Evolutionary conservation across 352 stramenopile genomes (phyloP), one percentile per base, ranked within the genome.

Genomic region (Plasmopara halstedii): DNA sequence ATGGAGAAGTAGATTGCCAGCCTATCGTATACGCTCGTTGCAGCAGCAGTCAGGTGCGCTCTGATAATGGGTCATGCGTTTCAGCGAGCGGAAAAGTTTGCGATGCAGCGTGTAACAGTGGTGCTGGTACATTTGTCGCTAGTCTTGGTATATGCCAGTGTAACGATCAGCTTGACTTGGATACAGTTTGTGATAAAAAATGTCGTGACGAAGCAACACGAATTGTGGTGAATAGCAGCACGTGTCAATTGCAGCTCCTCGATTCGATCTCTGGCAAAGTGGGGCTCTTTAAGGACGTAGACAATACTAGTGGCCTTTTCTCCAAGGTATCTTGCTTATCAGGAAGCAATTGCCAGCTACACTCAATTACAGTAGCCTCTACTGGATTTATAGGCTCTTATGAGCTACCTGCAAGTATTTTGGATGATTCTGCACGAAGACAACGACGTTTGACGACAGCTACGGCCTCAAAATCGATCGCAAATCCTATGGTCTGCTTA

Each of bases 11-110:
- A 2, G 85, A 96, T 47, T 97, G 89, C 46, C 89, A 97, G 46
- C 89, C 88, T 0, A 89, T 95, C 19, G 88, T 96, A 11, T 96
- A 95, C 44, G 63, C 86, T 25, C 80, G 85, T 5, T 97, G 89
- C 38, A 53, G 70, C 0, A 66, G 62, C 5, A 70, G 46, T 36
- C 66, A 96, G 58, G 66, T 93, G 6, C 85, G 89, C 7, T 78
- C 75, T 9, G 75, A 89, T 20, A 55, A 59, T 25, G 89, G 89
- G 0, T 56, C 43, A 0, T 97, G 89, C 35, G 61, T 85, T 1
- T 58, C 67, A 8, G 55, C 66, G 17, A 68, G 49, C 0, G 53
- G 60, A 1, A 58, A 69, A 4, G 79, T 67, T 0, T 84, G 67
- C 19, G 62, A 75, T 0, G 73, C 68, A 20, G 74, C 70, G 9